Base-by-base conservation (phyloP, 164 flowering plant genomes). In the Umbilicus rupestris region DNA sequence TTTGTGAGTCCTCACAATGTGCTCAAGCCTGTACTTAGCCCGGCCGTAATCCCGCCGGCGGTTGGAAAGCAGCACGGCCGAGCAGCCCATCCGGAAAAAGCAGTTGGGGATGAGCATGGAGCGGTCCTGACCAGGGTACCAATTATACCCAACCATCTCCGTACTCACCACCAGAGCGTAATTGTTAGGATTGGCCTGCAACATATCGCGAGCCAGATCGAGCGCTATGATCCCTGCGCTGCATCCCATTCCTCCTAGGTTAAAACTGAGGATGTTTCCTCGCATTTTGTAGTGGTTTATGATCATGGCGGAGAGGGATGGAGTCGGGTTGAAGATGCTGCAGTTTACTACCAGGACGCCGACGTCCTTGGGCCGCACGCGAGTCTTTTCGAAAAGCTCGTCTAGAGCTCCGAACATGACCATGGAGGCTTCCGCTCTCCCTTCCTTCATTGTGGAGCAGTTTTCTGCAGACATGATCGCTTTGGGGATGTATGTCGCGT, bases 281-380 rank as follows among this genome's bases (percentile, higher is more conserved):
- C 98, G 83, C 98, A 92, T 92, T 75, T 88, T 90, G 77, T 92
- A 92, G 71, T 85, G 93, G 68, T 92, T 92, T 24, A 92, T 83
- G 39, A 92, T 77, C 97, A 92, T 92, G 65, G 98, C 96, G 0
- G 98, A 92, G 14, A 92, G 85, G 0, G 98, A 92, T 0, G 98
- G 98, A 1, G 98, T 92, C 3, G 98, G 98, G 74, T 88, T 90
- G 77, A 90, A 90, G 45, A 90, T 78, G 81, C 95, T 87, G 85
- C 97, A 90, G 70, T 90, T 90, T 45, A 90, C 92, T 2, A 92
- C 94, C 8, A 92, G 82, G 12, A 92, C 66, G 0, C 96, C 98
- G 0, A 92, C 82, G 73, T 92, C 98, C 68, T 92, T 90, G 0
- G 98, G 87, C 0, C 92, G 87, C 29, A 90, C 64, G 17, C 79